These are phyloP conservation scores for Backusella psychrophila DNA, from an alignment of 192 early-diverging fungal species.

Conservation along the genomic window DNA sequence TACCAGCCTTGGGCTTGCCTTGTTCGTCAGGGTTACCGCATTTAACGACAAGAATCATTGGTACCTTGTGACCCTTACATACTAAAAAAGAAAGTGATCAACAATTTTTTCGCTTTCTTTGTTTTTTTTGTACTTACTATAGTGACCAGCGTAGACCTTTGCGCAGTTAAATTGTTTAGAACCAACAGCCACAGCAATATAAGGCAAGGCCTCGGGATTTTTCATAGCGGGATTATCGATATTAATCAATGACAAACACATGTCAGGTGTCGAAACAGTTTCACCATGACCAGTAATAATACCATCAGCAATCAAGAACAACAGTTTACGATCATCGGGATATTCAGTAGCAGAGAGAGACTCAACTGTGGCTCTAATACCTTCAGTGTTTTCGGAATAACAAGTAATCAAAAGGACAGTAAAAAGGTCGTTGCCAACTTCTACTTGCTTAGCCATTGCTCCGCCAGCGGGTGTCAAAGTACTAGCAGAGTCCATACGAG, in stretches of 20 bases:
- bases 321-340: slow-evolving; percentile 78
- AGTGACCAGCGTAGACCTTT: slow-evolving; percentile 82
- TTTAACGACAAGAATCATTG: slow-evolving; percentile 69
- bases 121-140: slow-evolving; percentile 32
- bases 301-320: slow-evolving; percentile 92
- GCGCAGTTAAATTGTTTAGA: slow-evolving; percentile 75
- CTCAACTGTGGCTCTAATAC: slow-evolving; percentile 81
- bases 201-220: slow-evolving; percentile 68
- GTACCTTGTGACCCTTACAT: slow-evolving; percentile 61
- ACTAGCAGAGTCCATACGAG: slow-evolving; percentile 5
- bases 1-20: slow-evolving; percentile 77
- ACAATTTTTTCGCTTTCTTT: not conserved
- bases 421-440: slow-evolving; percentile 67
- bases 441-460: slow-evolving; percentile 25
- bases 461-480: not conserved
- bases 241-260: slow-evolving; percentile 74
- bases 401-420: slow-evolving; percentile 86
- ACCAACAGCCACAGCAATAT: slow-evolving; percentile 76
- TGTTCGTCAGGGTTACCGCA: slow-evolving; percentile 68
- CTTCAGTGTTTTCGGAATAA: slow-evolving; percentile 89
- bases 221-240: slow-evolving; percentile 53
- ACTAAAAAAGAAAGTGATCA: slow-evolving; percentile 20
- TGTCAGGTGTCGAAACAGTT: slow-evolving; percentile 75
- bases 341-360: slow-evolving; percentile 83
- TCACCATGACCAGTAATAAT: slow-evolving; percentile 87